Conservation (phyloP, 352 stramenopile species). For the Globisporangium sylvaticum region DNA sequence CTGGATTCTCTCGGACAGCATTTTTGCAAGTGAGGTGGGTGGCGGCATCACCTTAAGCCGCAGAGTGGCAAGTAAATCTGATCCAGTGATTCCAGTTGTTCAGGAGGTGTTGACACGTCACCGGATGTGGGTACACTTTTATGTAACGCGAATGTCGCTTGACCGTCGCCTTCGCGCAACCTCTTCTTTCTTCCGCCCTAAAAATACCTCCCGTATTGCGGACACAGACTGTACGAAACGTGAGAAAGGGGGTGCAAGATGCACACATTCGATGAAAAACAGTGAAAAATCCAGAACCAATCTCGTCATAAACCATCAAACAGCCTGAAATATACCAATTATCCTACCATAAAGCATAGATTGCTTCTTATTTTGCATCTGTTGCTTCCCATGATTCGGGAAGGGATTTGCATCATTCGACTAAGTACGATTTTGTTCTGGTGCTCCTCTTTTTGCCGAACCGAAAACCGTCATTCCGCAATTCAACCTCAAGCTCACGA, state of each 20-base stretch:
- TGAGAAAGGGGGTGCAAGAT: neutral
- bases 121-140: neutral
- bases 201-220: neutral
- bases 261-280: neutral
- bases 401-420: neutral
- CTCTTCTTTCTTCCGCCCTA: neutral
- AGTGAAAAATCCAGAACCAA: neutral
- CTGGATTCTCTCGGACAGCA: neutral
- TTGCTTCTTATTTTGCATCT: neutral
- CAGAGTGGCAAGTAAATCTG: neutral
- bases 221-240: neutral
- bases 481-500: neutral
- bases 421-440: neutral
- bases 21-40: neutral
- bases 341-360: neutral
- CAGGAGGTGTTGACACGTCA: neutral
- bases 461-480: conserved; percentile 1
- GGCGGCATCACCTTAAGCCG: neutral
- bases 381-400: neutral
- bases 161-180: conserved; percentile 9
- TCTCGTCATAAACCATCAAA: neutral
- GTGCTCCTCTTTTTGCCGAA: neutral
- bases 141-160: neutral
- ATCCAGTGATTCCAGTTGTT: neutral
- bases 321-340: neutral